phyloP scores from a whole-genome alignment of 2,329 filamentous ascomycete species.

The Cercospora sp. region DNA sequence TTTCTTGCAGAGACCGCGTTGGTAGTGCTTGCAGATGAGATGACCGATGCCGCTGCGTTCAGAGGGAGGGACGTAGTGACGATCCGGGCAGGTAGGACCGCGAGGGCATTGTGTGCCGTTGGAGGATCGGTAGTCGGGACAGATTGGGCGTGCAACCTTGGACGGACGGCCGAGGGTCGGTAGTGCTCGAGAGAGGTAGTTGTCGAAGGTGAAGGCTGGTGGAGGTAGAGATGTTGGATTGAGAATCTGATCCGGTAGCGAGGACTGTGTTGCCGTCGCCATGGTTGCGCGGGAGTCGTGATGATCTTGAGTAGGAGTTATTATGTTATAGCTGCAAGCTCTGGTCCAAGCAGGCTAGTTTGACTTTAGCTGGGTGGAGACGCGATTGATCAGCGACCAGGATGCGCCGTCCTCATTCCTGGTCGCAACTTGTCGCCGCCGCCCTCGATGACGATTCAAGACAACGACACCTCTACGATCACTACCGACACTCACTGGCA shows the following conservation, averaged over 20 bases:
- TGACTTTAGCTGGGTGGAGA: not conserved
- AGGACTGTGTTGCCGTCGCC: constrained; percentile 27
- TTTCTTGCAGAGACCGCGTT: constrained; percentile 96
- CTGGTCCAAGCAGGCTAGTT: constrained; percentile 4
- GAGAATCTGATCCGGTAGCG: constrained; percentile 36
- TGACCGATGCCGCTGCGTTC: constrained; percentile 38
- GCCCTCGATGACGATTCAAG: constrained; percentile 5
- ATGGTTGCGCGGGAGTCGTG: constrained; percentile 22
- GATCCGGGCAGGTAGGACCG: constrained; percentile 80
- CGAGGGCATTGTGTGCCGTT: constrained; percentile 78
- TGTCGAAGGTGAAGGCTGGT: constrained; percentile 39
- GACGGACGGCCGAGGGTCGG: constrained; percentile 39
- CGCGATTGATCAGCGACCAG: constrained; percentile 7
- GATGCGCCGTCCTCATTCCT: constrained; percentile 10
- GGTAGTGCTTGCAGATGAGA: constrained; percentile 98
- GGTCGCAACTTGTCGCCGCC: constrained; percentile 6
- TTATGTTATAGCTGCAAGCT: not conserved
- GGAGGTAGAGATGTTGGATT: constrained; percentile 34
- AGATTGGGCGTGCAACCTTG: constrained; percentile 60
- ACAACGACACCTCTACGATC: not conserved
- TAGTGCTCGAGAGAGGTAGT: constrained; percentile 36
- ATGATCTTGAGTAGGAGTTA: constrained; percentile 7
- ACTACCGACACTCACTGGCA: not conserved
- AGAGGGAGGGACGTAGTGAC: constrained; percentile 63
- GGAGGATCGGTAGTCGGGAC: constrained; percentile 81